Evolutionary conservation across 148 eudicot species (phyloP), one percentile per base, ranked within the genome.

Genomic region (Polygonum aviculare): DNA sequence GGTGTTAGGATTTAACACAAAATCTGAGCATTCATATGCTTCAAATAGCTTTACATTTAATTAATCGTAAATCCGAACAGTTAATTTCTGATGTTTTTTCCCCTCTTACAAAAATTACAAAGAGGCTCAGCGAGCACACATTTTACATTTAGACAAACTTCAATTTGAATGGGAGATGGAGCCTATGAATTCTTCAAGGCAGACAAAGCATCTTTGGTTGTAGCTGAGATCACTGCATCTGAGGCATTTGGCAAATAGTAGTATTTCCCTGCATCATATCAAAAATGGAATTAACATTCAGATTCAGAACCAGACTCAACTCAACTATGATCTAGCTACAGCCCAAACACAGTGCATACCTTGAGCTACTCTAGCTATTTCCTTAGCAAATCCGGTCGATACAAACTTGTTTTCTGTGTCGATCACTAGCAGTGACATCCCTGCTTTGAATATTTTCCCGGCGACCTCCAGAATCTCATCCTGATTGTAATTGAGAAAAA

Each of bases 381-480:
- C 98, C 76, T 95, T 95, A 76, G 98, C 98, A 77, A 95, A 95
- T 57, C 98, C 98, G 31, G 98, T 95, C 11, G 98, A 95, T 63
- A 95, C 94, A 76, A 95, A 95, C 89, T 95, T 95, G 82, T 95
- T 95, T 79, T 95, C 98, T 1, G 98, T 95, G 82, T 95, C 98
- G 3, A 95, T 95, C 73, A 95, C 97, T 5, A 95, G 96, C 63
- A 95, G 90, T 15, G 98, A 95, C 97, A 95, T 95, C 75, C 98
- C 97, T 0, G 98, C 88, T 83, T 90, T 90, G 86, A 88, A 95
- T 74, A 95, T 90, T 81, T 95, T 95, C 65, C 88, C 96, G 72
- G 98, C 96, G 69, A 95, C 98, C 79, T 95, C 98, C 73, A 95
- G 93, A 84, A 95, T 95, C 81, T 95, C 98, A 70, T 95, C 98